Evolutionary conservation across 1,284 basidiomycete species (phyloP), one percentile per base, ranked within the genome.

Genomic region (Peniophora sp.): DNA sequence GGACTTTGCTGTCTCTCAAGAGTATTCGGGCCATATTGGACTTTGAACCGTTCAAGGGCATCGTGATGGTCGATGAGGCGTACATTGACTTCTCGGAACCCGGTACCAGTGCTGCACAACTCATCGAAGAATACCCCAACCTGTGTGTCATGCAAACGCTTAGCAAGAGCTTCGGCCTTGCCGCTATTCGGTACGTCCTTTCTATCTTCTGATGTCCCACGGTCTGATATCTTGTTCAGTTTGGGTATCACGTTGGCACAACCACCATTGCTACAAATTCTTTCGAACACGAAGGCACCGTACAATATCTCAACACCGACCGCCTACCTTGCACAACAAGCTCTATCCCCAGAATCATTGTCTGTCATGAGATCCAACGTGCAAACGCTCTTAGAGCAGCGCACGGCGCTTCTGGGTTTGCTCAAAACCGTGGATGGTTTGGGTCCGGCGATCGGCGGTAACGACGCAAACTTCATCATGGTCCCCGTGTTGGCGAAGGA

Each of bases 221-320:
- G 11, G 43, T 46, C 27, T 22, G 20, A 14, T 15, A 41, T 43
- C 34, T 34, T 18, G 47, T 47, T 3, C 57, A 94, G 92, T 45
- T 72, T 99, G 23, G 96, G 97, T 2, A 82, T 96, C 52, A 92
- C 93, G 0, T 74, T 97, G 54, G 91, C 92, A 2, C 88, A 95
- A 57, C 92, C 92, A 0, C 83, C 90, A 0, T 72, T 98, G 17
- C 86, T 97, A 47, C 95, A 96, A 64, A 81, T 98, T 58, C 81
- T 99, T 54, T 85, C 85, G 60, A 99, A 98, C 68, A 92, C 96
- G 49, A 99, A 99, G 68, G 97, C 96, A 0, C 96, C 96, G 0
- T 99, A 99, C 75, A 97, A 97, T 68, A 86, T 99, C 58, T 96
- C 94, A 12, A 81, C 88, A 0, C 94, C 94, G 0, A 92, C 93